Conservation (phyloP, 73 alveolate species). For the Paramecium sonneborni region DNA sequence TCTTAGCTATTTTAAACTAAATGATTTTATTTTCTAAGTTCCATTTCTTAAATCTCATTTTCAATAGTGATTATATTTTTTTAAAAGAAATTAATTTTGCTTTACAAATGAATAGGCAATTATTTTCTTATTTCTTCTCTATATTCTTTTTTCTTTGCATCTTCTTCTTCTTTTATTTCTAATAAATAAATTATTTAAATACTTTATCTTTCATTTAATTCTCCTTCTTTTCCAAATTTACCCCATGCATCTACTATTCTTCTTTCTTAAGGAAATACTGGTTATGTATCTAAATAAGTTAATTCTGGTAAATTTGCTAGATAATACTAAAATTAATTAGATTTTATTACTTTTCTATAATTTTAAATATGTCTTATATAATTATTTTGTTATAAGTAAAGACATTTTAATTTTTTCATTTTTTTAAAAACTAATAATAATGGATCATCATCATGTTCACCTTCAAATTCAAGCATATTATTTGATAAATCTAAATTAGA, state of each 20-base stretch:
- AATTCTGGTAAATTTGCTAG: slow-evolving; percentile 83
- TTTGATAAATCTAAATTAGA: slow-evolving; percentile 87
- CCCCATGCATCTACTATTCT: slow-evolving; percentile 94
- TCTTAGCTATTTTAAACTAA: background rate
- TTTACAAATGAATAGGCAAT: background rate
- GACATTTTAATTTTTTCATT: slow-evolving; percentile 87
- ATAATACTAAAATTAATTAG: slow-evolving; percentile 47
- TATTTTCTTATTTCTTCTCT: background rate
- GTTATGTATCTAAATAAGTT: slow-evolving; percentile 92
- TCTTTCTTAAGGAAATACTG: slow-evolving; percentile 94
- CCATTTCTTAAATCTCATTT: background rate
- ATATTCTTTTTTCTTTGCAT: background rate
- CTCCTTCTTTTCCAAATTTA: slow-evolving; percentile 92
- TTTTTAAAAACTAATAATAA: slow-evolving; percentile 81
- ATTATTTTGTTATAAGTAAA: slow-evolving; percentile 89
- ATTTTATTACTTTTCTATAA: slow-evolving; percentile 79
- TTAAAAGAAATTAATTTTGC: background rate
- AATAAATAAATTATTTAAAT: background rate
- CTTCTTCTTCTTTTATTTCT: slow-evolving; percentile 36
- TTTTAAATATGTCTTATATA: slow-evolving; percentile 82
- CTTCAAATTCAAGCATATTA: slow-evolving; percentile 67
- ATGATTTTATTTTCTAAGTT: background rate
- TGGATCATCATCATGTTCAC: slow-evolving; percentile 79
- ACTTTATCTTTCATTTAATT: slow-evolving; percentile 86
- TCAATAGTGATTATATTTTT: background rate